A percentile compares a stretch with the other conserved stretches of the same genome.
Evolutionary conservation across 495 filamentous ascomycete species (phyloP).

Genomic region (Penicillium goetzii): DNA sequence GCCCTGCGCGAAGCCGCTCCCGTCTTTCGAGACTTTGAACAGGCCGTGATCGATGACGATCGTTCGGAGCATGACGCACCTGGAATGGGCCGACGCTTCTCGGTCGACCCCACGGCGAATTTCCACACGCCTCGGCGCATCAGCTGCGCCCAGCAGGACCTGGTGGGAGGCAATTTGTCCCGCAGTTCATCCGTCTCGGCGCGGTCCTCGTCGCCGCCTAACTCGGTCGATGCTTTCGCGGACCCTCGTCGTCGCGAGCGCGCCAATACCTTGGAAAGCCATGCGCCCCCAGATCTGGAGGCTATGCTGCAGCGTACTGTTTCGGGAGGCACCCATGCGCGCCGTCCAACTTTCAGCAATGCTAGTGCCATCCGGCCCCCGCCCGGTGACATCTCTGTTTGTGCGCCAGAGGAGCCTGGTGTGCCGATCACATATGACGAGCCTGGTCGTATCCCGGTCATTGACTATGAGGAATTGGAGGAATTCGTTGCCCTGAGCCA

Average conservation of each 20-base stretch:
- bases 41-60: constrained; percentile 84
- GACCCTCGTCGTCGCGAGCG: constrained; percentile 70
- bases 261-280: constrained; percentile 66
- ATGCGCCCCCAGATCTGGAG: constrained; percentile 58
- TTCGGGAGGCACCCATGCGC: constrained; percentile 67
- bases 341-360: constrained; percentile 66
- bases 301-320: constrained; percentile 69
- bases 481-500: constrained; percentile 74
- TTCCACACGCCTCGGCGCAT: constrained; percentile 43
- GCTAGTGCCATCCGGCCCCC: constrained; percentile 54
- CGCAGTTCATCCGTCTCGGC: constrained; percentile 62
- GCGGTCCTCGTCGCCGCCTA: constrained; percentile 82
- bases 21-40: constrained; percentile 72
- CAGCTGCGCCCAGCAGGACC: constrained; percentile 49
- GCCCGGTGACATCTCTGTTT: constrained; percentile 47
- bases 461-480: constrained; percentile 89
- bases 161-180: constrained; percentile 45
- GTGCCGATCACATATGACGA: constrained; percentile 64
- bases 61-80: constrained; percentile 48
- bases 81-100: constrained; percentile 43
- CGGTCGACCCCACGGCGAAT: constrained; percentile 43
- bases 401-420: constrained; percentile 78
- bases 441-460: constrained; percentile 59
- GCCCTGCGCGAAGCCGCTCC: constrained; percentile 51
- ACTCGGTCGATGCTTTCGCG: constrained; percentile 97